These are phyloP conservation scores for Blattamonas nauphoetae DNA, from an alignment of 78 protist genomes.

Conservation along the genomic window DNA sequence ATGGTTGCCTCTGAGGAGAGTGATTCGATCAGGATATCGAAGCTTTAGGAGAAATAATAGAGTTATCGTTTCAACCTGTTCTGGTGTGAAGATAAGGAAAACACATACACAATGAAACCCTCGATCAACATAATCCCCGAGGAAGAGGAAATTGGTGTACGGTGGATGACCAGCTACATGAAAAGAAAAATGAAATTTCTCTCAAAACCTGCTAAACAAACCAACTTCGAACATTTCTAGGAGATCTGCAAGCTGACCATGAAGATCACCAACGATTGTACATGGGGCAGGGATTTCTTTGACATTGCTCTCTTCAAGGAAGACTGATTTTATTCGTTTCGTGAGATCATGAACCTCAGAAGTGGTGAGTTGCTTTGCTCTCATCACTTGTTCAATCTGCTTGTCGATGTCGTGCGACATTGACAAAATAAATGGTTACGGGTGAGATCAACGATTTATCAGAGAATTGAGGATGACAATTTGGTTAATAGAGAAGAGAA, in stretches of 20 bases:
- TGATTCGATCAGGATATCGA: conserved; percentile 3
- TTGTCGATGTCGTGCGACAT: too few species aligned
- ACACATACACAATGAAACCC: neutral
- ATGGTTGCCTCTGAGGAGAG: conserved; percentile 8
- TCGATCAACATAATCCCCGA: conserved; percentile 16
- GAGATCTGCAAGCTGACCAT: conserved; percentile 1
- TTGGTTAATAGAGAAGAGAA: too few species aligned
- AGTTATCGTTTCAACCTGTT: neutral
- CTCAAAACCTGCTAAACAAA: neutral
- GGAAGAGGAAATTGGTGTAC: neutral
- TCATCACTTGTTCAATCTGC: too few species aligned
- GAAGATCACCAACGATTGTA: neutral
- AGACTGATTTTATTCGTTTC: too few species aligned
- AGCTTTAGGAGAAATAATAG: neutral
- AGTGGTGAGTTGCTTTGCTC: too few species aligned
- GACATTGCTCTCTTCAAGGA: neutral
- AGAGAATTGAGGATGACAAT: too few species aligned
- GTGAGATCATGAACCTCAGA: too few species aligned
- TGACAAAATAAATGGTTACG: too few species aligned
- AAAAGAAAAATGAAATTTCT: neutral
- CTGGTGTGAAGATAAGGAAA: neutral
- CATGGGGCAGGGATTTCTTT: neutral
- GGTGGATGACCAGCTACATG: neutral
- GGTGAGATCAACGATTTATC: too few species aligned
- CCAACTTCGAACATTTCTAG: neutral